Base-by-base conservation (phyloP, 2,329 filamentous ascomycete genomes). In the Aspergillus ochraceoroseus region DNA sequence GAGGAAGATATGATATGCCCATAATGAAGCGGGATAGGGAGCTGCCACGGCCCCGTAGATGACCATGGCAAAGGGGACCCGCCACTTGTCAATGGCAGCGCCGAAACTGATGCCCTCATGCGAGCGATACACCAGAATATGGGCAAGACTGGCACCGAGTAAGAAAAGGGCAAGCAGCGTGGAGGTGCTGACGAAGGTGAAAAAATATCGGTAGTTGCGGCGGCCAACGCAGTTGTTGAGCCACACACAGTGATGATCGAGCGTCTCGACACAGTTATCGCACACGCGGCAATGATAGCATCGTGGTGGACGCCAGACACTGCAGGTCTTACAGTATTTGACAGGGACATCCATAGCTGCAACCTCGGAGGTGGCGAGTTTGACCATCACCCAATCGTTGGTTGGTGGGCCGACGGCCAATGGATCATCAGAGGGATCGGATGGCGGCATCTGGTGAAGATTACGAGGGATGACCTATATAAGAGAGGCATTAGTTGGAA, bases 171-270 rank as follows among this genome's bases (percentile, higher is more conserved):
- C 77, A 12, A 95, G 74, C 22, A 95, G 52, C 0, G 87, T 87
- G n/a, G 79, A 80, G 9, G 83, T 80, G 38, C 79, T 80, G 50
- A 98, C 82, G 65, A 95, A 98, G 7, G 85, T 78, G 63, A 96
- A 95, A 67, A 98, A 98, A 65, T 90, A 96, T 49, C 92, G 87
- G 68, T 98, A 98, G 68, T 98, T 98, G 56, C 92, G 86, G 51
- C 90, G 83, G 29, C 92, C 92, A 34, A 98, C 84, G 56, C 92
- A 98, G 64, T 98, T 98, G 69, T 98, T 98, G 49, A 98, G 78
- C 92, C 92, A 98, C 11, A 96, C 89, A 58, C 92, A 98, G 66
- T 98, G 92, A 59, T 98, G 92, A 59, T 98, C 92, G 53, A 95
- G 87, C 0, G 88, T 95, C 65, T 98, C 92, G 45, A 98, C 79